phyloP scores from a whole-genome alignment of 768 basidiomycete genomes.

The Russula emetica region DNA sequence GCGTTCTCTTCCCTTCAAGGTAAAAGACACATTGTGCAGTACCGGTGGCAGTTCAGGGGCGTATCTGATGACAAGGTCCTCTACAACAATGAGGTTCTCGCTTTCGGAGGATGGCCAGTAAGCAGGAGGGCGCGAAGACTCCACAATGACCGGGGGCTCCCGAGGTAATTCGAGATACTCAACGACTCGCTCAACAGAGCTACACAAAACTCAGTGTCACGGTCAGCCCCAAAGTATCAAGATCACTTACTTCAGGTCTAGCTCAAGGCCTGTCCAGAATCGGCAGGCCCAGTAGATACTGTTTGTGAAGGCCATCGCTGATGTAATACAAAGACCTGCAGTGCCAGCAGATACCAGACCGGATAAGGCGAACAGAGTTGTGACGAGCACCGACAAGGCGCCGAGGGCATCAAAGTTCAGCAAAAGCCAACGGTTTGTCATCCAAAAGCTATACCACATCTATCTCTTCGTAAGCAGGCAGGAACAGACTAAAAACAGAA shows the following conservation, averaged over 20 bases:
- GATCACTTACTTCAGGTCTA: conserved; percentile 64
- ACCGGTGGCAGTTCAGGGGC: conserved; percentile 81
- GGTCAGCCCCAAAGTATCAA: conserved; percentile 3
- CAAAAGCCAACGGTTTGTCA: conserved; percentile 83
- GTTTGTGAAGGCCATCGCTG: conserved; percentile 58
- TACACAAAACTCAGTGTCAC: conserved; percentile 31
- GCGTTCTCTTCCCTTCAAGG: conserved; percentile 64
- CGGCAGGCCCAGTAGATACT: conserved; percentile 50
- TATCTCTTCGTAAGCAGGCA: conserved; percentile 27
- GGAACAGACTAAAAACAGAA: not conserved
- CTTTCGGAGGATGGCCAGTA: conserved; percentile 85
- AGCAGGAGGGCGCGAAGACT: conserved; percentile 73
- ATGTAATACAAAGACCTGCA: conserved; percentile 73
- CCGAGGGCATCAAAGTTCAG: conserved; percentile 80
- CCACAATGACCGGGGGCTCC: conserved; percentile 74
- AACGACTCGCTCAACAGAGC: conserved; percentile 85
- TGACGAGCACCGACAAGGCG: conserved; percentile 65
- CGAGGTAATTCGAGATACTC: conserved; percentile 90
- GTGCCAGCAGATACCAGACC: conserved; percentile 55
- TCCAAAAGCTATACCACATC: conserved; percentile 90
- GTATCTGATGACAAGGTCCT: conserved; percentile 78
- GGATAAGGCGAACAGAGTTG: conserved; percentile 70
- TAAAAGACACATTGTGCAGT: conserved; percentile 70
- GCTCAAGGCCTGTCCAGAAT: conserved; percentile 55
- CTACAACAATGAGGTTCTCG: conserved; percentile 57